Base-by-base conservation (phyloP, 1,139 yeast genomes). In the Kluyveromyces sp. region DNA sequence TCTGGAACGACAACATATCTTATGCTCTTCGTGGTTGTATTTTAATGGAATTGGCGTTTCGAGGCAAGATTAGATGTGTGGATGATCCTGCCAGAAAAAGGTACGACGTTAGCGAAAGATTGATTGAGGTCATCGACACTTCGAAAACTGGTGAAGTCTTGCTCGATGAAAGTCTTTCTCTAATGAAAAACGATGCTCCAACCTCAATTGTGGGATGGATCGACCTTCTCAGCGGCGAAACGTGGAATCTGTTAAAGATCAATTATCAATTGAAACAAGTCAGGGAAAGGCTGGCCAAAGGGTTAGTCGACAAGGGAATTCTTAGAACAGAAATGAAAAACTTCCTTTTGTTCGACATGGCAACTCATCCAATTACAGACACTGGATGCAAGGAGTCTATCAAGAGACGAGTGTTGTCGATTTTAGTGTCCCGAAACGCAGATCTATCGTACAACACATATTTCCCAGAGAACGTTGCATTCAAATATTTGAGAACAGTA, bases 1-100 rank as follows among this genome's bases (percentile, higher is more conserved):
- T 92, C 66, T 92, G 98, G 98, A 94, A 92, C 64, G 99, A 92
- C 65, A 89, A 87, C 64, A 89, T 92, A 46, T 87, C 96, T 25
- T 94, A 92, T 66, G 96, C 96, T 1, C 74, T 92, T 49, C 80
- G 99, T 56, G 99, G 98, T 11, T 85, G 96, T 62, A 92, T 92
- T 50, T 62, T 92, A 46, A 75, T 92, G 65, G 99, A 92, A 65
- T 73, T 92, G 64, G 95, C 97, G 1, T 78, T 92, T 59, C 78
- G 97, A 56, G 89, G 88, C 46, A 84, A 83, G 60, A 87, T 92
- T 58, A 75, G 92, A 43, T 78, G 94, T 71, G 84, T 88, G 39
- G 86, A 86, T 61, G 98, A 92, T 60, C 88, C 97, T 1, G 87
- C 92, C n/a, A 78, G 97, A 57, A 78, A 92, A 51, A 75, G 96